phyloP scores from a whole-genome alignment of 208 protist genomes.

The Leishmania arabica region DNA sequence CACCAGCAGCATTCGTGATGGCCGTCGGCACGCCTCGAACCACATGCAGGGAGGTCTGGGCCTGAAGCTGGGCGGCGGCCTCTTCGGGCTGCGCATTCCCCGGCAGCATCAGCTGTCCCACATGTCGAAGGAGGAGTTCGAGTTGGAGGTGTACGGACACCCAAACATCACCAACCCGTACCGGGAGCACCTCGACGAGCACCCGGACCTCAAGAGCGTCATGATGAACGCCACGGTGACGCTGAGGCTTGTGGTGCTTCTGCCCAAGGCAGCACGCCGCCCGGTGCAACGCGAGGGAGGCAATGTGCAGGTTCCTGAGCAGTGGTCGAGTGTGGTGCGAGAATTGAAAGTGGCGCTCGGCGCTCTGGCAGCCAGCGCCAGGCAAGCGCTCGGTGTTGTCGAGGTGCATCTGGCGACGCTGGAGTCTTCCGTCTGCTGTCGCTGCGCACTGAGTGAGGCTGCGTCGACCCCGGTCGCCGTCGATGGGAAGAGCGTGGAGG shows the following conservation, averaged over 20 bases:
- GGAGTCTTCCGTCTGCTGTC: constrained; percentile 37
- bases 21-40: constrained; percentile 73
- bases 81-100: constrained; percentile 88
- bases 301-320: constrained; percentile 2
- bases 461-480: not conserved
- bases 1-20: constrained; percentile 71
- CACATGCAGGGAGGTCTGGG: constrained; percentile 83
- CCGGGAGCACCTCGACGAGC: constrained; percentile 61
- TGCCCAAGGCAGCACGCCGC: constrained; percentile 65
- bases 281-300: not conserved
- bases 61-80: constrained; percentile 83
- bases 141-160: constrained; percentile 78
- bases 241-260: constrained; percentile 64
- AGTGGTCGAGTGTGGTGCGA: constrained; percentile 20
- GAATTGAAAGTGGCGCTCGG: constrained; percentile 14
- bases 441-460: not conserved
- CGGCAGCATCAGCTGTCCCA: constrained; percentile 77
- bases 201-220: constrained; percentile 69
- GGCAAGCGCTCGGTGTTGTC: constrained; percentile 3
- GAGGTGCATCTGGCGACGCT: constrained; percentile 48
- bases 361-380: not conserved
- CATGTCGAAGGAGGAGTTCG: constrained; percentile 70
- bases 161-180: constrained; percentile 93
- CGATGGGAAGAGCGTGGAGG: not conserved
- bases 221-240: constrained; percentile 71